phyloP scores from a whole-genome alignment of 176 grass and related monocot species.

The Avena eriantha region DNA sequence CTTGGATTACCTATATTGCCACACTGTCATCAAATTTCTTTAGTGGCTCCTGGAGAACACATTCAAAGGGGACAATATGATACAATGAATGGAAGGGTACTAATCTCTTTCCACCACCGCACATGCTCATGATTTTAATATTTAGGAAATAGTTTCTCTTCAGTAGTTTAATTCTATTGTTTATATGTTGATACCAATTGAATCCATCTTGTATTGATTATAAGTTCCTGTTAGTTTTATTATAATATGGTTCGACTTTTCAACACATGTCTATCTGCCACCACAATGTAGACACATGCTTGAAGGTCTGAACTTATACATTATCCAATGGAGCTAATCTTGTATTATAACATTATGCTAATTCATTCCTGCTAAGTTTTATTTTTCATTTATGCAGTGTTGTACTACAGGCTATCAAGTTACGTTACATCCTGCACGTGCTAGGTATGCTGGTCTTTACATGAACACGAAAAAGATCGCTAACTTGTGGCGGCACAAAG shows the following conservation, averaged over 20 bases:
- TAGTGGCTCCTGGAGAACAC: conserved; percentile 89
- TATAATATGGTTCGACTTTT: conserved; percentile 44
- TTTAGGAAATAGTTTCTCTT: neutral
- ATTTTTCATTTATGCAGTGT: conserved; percentile 75
- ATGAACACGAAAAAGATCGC: conserved; percentile 75
- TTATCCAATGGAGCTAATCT: conserved; percentile 21
- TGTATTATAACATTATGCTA: conserved; percentile 15
- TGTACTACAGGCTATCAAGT: conserved; percentile 67
- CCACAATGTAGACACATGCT: conserved; percentile 68
- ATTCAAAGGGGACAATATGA: conserved; percentile 86
- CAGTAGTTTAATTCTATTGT: conserved; percentile 1
- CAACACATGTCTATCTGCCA: conserved; percentile 72
- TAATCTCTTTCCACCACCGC: conserved; percentile 29
- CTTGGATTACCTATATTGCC: conserved; percentile 2
- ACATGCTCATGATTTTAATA: conserved; percentile 21
- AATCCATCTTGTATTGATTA: conserved; percentile 19
- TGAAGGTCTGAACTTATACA: conserved; percentile 68
- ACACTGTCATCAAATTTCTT: conserved; percentile 18
- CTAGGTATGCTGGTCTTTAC: conserved; percentile 81
- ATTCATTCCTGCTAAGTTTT: conserved; percentile 22
- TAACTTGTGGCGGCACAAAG: conserved; percentile 65
- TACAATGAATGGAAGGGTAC: conserved; percentile 84
- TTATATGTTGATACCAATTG: conserved; percentile 7
- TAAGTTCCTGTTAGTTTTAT: conserved; percentile 25
- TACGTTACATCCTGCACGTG: conserved; percentile 90